phyloP scores from a whole-genome alignment of 306 rosid species.

The Casuarina cunninghamiana region DNA sequence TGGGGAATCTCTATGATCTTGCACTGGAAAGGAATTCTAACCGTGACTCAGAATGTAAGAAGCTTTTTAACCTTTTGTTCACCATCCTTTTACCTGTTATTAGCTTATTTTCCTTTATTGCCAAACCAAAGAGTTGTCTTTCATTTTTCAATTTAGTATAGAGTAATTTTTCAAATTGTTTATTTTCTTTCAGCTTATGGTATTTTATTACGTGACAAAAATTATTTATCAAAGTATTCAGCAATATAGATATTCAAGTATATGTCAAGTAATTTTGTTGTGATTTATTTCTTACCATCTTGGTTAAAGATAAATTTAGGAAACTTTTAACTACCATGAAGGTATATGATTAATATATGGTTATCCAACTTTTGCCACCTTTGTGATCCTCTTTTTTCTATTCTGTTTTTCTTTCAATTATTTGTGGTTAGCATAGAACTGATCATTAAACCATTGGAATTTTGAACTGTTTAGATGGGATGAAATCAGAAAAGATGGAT shows the following conservation, averaged over 20 bases:
- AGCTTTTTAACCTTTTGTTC: constrained; percentile 17
- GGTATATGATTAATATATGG: neutral
- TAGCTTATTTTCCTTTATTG: neutral
- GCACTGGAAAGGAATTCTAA: constrained; percentile 68
- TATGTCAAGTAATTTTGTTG: neutral
- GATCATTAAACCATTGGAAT: constrained; percentile 22
- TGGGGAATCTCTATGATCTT: constrained; percentile 86
- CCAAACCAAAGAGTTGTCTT: neutral
- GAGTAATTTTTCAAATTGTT: neutral
- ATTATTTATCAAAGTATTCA: neutral
- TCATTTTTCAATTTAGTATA: neutral
- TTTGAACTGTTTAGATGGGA: constrained; percentile 60
- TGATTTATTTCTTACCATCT: neutral
- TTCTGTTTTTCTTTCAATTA: neutral
- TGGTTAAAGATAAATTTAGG: neutral
- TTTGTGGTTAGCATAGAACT: constrained; percentile 4
- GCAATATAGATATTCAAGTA: no score
- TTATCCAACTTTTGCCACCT: constrained; percentile 6
- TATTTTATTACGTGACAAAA: neutral
- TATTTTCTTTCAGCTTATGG: neutral
- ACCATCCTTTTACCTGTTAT: neutral
- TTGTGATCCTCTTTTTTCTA: constrained; percentile 8
- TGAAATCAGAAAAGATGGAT: constrained; percentile 71
- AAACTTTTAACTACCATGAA: neutral
- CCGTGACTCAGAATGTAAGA: constrained; percentile 69